Evolutionary conservation across 495 filamentous ascomycete species (phyloP).

Genomic region (Aspergillus biplanus): DNA sequence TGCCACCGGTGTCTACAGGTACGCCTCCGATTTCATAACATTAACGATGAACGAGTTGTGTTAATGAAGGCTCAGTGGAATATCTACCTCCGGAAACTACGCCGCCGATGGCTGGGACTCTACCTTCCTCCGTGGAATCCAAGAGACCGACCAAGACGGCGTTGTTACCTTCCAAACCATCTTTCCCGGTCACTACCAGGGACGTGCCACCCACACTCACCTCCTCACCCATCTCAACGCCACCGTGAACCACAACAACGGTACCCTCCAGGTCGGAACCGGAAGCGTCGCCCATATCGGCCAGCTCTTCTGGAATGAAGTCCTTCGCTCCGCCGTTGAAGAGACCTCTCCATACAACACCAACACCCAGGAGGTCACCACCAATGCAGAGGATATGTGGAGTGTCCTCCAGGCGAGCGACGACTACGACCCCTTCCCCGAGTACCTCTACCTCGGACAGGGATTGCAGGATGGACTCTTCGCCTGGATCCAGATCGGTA

Average conservation of each 20-base stretch:
- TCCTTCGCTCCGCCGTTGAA: constrained; percentile 58
- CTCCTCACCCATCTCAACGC: constrained; percentile 53
- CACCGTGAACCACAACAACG: constrained; percentile 50
- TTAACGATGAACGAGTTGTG: too few species aligned
- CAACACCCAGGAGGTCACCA: constrained; percentile 56
- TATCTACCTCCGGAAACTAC: constrained; percentile 39
- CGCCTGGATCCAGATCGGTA: constrained; percentile 61
- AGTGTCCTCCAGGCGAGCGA: constrained; percentile 33
- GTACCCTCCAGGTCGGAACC: constrained; percentile 46
- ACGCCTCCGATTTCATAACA: not conserved
- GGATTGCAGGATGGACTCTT: constrained; percentile 53
- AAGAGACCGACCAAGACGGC: constrained; percentile 57
- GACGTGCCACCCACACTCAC: constrained; percentile 63
- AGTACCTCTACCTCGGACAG: constrained; percentile 52
- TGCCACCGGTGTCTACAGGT: constrained; percentile 57
- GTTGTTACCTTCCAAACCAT: constrained; percentile 59
- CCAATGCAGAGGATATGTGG: constrained; percentile 52
- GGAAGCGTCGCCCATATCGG: constrained; percentile 43
- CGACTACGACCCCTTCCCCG: constrained; percentile 41
- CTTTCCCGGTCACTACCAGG: constrained; percentile 64
- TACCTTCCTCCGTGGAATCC: constrained; percentile 58
- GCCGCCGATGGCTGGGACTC: constrained; percentile 43
- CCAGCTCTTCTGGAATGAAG: constrained; percentile 68
- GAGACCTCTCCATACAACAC: constrained; percentile 56
- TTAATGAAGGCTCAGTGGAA: constrained; percentile 26